Evolutionary conservation across 208 protist genomes (phyloP), one percentile per base, ranked within the genome.

Genomic region (Wallacemonas sp.): DNA sequence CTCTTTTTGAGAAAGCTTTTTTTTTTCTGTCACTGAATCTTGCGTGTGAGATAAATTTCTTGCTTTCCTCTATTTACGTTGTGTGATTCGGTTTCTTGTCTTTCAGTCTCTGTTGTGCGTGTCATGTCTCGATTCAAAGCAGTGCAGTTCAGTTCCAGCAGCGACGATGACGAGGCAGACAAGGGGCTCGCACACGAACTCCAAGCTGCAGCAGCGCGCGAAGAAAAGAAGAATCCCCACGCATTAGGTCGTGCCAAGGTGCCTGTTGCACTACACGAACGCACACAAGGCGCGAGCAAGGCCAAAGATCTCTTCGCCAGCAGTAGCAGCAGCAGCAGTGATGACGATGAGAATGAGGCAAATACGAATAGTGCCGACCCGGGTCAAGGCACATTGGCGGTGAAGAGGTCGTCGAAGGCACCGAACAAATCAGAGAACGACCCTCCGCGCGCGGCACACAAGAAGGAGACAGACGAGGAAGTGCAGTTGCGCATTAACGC

Each of bases 171-270:
- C 27, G 64, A 65, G 14, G 59, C 58, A 6, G 66, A 62, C 49
- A 58, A 79, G 55, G 41, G 59, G n/a, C 75, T 94, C 34, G 73
- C 64, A 2, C 66, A 67, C 26, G 80, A 88, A 38, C 75, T 94
- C 66, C 72, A 75, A 6, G 53, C 61, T 4, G 86, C 86, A 1
- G 77, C 70, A 2, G 68, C 72, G 36, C 65, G 79, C 2, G 77
- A 90, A 64, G 54, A 62, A 21, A 65, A 72, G 26, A 81, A 76
- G 38, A 90, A 95, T 59, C 90, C 86, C 0, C 90, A 95, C 68
- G 84, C 82, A 0, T 73, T 84, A 31, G 81, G 81, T 2, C 73
- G 77, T 44, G 81, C 81, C 31, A 79, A 77, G 71, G 38, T 42
- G 41, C 78, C 5, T 19, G 8, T 41, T 66, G 3, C 78, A 63